A percentile compares a stretch with the other conserved stretches of the same genome.
phyloP scores from a whole-genome alignment of 2,329 filamentous ascomycete species.

The Leptographium radiaticola region DNA sequence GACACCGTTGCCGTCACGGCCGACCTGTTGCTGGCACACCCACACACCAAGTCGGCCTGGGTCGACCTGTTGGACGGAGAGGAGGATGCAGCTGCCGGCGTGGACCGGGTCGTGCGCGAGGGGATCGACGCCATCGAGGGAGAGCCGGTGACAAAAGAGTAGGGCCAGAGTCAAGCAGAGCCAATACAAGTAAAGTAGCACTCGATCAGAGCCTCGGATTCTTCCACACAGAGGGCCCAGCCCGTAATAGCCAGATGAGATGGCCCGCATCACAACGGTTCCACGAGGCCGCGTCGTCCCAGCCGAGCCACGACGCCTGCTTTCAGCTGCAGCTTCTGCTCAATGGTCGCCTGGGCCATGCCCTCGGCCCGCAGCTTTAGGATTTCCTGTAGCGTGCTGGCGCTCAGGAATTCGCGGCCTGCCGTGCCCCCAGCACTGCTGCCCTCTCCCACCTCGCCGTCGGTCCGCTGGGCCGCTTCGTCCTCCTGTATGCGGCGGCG shows the following conservation, averaged over 20 bases:
- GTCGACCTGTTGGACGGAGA: slow-evolving; percentile 42
- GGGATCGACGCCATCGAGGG: slow-evolving; percentile 39
- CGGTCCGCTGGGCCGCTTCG: background rate
- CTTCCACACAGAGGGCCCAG: too few species aligned
- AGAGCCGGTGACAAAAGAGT: slow-evolving; percentile 21
- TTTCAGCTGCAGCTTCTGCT: slow-evolving; percentile 30
- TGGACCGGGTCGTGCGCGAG: slow-evolving; percentile 34
- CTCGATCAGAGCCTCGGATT: too few species aligned
- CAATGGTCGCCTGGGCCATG: slow-evolving; percentile 26
- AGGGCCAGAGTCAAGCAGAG: background rate
- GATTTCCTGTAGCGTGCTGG: slow-evolving; percentile 32
- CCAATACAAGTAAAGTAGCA: background rate
- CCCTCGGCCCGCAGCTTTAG: slow-evolving; percentile 31
- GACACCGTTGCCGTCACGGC: slow-evolving; percentile 47
- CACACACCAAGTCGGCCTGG: slow-evolving; percentile 33
- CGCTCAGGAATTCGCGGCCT: slow-evolving; percentile 33
- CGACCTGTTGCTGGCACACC: slow-evolving; percentile 38
- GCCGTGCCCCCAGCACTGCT: background rate
- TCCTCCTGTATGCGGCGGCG: slow-evolving; percentile 32
- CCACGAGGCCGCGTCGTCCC: slow-evolving; percentile 26
- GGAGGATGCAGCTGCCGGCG: slow-evolving; percentile 32
- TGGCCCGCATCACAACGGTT: slow-evolving; percentile 17
- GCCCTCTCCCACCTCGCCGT: background rate
- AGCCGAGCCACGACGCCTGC: slow-evolving; percentile 31
- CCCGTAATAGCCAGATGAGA: background rate